A percentile compares a stretch with the other conserved stretches of the same genome.
Conservation (phyloP, 352 stramenopile genomes). For the Pythium sukuiense region DNA sequence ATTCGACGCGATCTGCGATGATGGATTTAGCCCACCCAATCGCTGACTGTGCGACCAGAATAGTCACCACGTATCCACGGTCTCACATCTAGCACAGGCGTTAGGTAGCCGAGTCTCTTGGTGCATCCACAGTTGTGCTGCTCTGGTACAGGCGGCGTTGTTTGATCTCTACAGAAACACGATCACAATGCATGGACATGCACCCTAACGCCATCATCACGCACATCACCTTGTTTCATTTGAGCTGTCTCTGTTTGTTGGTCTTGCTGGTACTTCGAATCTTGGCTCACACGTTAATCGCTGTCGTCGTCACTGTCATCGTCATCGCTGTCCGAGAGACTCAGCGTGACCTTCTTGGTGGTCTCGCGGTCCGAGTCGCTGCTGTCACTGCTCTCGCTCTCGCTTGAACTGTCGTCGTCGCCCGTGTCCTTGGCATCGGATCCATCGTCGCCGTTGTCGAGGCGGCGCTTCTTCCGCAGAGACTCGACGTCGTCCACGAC, state of each 20-base stretch:
- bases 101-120: neutral
- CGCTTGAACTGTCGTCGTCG: slow-evolving; percentile 27
- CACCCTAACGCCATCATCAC: neutral
- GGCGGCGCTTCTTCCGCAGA: slow-evolving; percentile 67
- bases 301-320: slow-evolving; percentile 52
- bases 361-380: slow-evolving; percentile 58
- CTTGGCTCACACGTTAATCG: slow-evolving; percentile 31
- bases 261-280: neutral
- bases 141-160: neutral
- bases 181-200: neutral
- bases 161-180: neutral
- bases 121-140: neutral
- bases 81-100: neutral
- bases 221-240: slow-evolving; percentile 1
- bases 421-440: slow-evolving; percentile 17
- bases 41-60: neutral
- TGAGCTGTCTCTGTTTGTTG: neutral
- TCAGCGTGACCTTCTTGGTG: slow-evolving; percentile 68
- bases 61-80: neutral
- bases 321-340: slow-evolving; percentile 64
- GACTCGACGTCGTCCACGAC: slow-evolving; percentile 68
- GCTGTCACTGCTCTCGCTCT: slow-evolving; percentile 35
- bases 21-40: slow-evolving; percentile 2
- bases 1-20: neutral
- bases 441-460: slow-evolving; percentile 32